Evolutionary conservation across 306 rosid species (phyloP), one percentile per base, ranked within the genome.

Genomic region (Cyclanthera cordifolia): DNA sequence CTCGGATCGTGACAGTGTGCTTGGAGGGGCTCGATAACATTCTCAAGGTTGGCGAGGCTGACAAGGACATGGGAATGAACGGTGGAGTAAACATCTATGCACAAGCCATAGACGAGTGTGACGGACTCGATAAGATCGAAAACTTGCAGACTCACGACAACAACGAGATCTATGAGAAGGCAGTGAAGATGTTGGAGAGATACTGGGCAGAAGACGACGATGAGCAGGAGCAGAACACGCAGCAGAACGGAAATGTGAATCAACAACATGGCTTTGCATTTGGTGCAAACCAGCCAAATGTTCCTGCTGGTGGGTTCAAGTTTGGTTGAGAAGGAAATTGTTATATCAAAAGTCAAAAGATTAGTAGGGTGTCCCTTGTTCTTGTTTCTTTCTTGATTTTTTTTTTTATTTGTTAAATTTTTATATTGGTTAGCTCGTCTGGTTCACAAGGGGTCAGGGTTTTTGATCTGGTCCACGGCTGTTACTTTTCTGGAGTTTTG

Each of bases 181-280:
- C 89, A 20, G 87, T 87, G 59, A 87, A 82, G 84, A 78, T 87
- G 73, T 73, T 87, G 84, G 93, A 84, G 85, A 82, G 83, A 75
- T 87, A 87, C 43, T 87, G 89, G 93, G 67, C 80, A 0, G 93
- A 84, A 77, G 92, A 87, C 70, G 92, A 84, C 6, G 84, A 84
- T 5, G 91, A 84, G 65, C 45, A 16, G 50, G 67, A 37, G 43
- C 43, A 72, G 68, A 77, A 24, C 73, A 45, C 53, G 43, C 82
- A 74, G 69, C 69, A 39, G 19, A 63, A 63, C 39, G 85, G 81
- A 21, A 79, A 75, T 41, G 81, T 48, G 30, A 75, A 60, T 60
- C 91, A 83, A 57, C 80, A 68, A 57, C 80, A 68, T 5, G 79
- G 79, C 39, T 78, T 77, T 69, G 54, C 70, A 54, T 86, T 86